Conservation (phyloP, 2,329 filamentous ascomycete genomes). For the Trichoderma endophyticum region DNA sequence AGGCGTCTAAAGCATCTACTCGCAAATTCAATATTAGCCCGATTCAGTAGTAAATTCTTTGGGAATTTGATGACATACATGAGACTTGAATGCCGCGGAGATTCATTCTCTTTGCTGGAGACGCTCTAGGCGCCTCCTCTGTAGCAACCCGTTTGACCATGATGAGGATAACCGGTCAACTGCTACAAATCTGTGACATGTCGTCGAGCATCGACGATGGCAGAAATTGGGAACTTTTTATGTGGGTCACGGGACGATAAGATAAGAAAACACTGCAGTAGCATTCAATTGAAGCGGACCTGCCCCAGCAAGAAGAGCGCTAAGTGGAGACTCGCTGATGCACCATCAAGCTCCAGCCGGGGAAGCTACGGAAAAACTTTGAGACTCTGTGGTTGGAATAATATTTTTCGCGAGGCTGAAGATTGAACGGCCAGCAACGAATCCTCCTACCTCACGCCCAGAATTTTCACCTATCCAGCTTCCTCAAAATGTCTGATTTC, state of each 20-base stretch:
- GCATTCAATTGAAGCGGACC: neutral
- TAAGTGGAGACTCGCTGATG: neutral
- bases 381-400: conserved; percentile 25
- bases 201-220: conserved; percentile 22
- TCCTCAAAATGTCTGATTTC: conserved; percentile 65
- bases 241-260: conserved; percentile 16
- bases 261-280: neutral
- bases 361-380: conserved; percentile 34
- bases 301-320: conserved; percentile 17
- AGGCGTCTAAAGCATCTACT: neutral
- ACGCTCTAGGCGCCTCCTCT: conserved; percentile 25
- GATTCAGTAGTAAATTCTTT: neutral
- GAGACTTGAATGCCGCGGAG: conserved; percentile 23
- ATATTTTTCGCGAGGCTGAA: conserved; percentile 32
- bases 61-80: conserved; percentile 23
- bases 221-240: conserved; percentile 32
- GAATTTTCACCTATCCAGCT: conserved; percentile 7
- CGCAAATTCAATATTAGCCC: conserved; percentile 11
- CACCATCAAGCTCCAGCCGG: conserved; percentile 21
- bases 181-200: neutral
- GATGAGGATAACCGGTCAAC: neutral
- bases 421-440: neutral
- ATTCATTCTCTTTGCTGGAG: conserved; percentile 28
- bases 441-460: neutral
- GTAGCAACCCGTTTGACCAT: conserved; percentile 36